These are phyloP conservation scores for Turnera subulata DNA, from an alignment of 345 rosid species.

Conservation along the genomic window DNA sequence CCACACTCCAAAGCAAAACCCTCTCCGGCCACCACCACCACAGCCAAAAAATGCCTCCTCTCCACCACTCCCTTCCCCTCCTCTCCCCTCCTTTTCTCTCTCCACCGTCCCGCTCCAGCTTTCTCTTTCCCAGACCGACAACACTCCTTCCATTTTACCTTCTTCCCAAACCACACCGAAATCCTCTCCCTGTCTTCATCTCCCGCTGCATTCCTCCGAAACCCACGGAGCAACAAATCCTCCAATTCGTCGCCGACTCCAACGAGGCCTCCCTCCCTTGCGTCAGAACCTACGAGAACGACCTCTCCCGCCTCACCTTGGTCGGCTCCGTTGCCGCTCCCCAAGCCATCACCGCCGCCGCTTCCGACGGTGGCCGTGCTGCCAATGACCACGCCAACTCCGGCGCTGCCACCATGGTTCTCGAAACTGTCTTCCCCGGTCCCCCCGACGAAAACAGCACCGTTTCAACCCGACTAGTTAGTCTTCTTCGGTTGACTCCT, in stretches of 20 bases:
- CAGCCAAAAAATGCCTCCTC: not conserved
- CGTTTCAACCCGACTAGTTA: slow-evolving; percentile 71
- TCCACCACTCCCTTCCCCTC: not conserved
- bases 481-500: slow-evolving; percentile 11
- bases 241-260: slow-evolving; percentile 59
- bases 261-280: slow-evolving; percentile 60
- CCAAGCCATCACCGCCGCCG: slow-evolving; percentile 86
- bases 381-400: slow-evolving; percentile 64
- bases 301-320: slow-evolving; percentile 61
- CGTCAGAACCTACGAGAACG: slow-evolving; percentile 74
- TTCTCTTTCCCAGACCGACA: not conserved
- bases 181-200: slow-evolving; percentile 18
- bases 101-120: not conserved
- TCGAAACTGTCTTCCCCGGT: slow-evolving; percentile 79
- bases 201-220: slow-evolving; percentile 26
- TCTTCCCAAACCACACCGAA: slow-evolving; percentile 6
- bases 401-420: slow-evolving; percentile 65
- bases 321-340: slow-evolving; percentile 68
- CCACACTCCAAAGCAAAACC: slow-evolving; percentile 1
- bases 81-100: not conserved
- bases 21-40: not conserved
- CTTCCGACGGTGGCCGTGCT: slow-evolving; percentile 88
- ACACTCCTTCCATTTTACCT: slow-evolving; percentile 10
- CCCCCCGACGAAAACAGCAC: slow-evolving; percentile 51
- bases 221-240: slow-evolving; percentile 39